These are phyloP conservation scores for Microstegium vimineum DNA, from an alignment of 176 grass and related monocot species.

Conservation along the genomic window DNA sequence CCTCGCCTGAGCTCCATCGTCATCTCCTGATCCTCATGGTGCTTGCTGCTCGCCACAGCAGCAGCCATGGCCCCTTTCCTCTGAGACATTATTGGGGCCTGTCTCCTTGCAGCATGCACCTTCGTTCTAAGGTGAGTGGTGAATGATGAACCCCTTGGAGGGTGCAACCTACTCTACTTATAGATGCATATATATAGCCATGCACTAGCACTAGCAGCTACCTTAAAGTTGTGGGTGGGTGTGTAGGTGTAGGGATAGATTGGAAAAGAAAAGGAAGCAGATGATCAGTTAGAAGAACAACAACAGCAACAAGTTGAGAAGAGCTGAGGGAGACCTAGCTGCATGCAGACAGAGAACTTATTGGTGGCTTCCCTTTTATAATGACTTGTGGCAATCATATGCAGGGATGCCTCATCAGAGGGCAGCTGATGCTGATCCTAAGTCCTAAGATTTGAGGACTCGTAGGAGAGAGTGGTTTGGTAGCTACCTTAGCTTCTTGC, in stretches of 20 bases:
- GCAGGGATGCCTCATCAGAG: slow-evolving; percentile 34
- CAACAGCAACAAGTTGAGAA: background rate
- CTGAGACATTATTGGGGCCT: slow-evolving; percentile 52
- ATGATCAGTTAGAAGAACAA: background rate
- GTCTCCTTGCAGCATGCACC: background rate
- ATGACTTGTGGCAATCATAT: slow-evolving; percentile 51
- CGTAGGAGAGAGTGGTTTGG: slow-evolving; percentile 20
- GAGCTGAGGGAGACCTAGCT: background rate
- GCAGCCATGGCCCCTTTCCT: slow-evolving; percentile 53
- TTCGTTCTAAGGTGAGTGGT: background rate
- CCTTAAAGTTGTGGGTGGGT: slow-evolving; percentile 16
- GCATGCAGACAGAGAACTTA: slow-evolving; percentile 36
- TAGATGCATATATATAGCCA: slow-evolving; percentile 32
- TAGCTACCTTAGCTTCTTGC: background rate
- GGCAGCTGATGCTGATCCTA: slow-evolving; percentile 21
- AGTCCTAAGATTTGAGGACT: slow-evolving; percentile 19
- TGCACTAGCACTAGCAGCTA: slow-evolving; percentile 40
- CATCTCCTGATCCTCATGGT: slow-evolving; percentile 53
- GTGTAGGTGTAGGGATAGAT: background rate
- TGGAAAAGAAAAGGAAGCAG: slow-evolving; percentile 4
- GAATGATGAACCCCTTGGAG: slow-evolving; percentile 25
- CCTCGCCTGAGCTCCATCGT: slow-evolving; percentile 68
- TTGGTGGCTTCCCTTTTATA: slow-evolving; percentile 51
- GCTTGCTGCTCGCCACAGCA: slow-evolving; percentile 27
- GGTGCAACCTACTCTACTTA: slow-evolving; percentile 43